Conservation (phyloP, 2,329 filamentous ascomycete genomes). For the Emmonsiellopsis sp. region DNA sequence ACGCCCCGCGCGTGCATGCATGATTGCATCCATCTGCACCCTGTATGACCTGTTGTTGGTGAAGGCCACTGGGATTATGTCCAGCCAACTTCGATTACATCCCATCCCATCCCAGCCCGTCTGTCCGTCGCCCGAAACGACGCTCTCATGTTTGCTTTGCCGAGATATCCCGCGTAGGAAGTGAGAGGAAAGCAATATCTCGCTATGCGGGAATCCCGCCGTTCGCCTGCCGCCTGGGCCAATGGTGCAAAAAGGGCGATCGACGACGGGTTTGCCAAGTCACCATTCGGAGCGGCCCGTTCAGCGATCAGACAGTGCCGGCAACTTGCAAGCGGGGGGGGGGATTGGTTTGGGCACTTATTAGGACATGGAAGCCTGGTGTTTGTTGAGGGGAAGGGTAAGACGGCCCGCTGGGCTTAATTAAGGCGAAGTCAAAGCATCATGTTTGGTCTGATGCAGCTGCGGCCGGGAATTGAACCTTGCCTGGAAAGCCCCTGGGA, state of each 20-base stretch:
- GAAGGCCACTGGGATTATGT: not conserved
- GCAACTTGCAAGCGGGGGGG: not conserved
- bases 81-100: not conserved
- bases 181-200: not conserved
- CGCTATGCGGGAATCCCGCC: not conserved
- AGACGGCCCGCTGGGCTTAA: too few relatives aligned
- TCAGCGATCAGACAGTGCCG: not conserved
- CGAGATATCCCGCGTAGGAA: too few relatives aligned
- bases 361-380: not conserved
- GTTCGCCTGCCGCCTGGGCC: not conserved
- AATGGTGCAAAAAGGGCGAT: not conserved
- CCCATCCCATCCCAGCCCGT: too few relatives aligned
- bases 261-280: constrained; percentile 1
- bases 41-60: not conserved
- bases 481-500: not conserved
- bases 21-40: not conserved
- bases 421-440: too few relatives aligned
- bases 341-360: too few relatives aligned
- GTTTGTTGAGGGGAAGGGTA: not conserved
- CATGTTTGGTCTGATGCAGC: not conserved
- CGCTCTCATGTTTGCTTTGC: too few relatives aligned
- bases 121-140: not conserved
- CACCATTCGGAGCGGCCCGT: constrained; percentile 2
- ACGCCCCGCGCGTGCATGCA: constrained; percentile 9
- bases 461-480: not conserved